Evolutionary conservation across 805 yeast species (phyloP), one percentile per base, ranked within the genome.

Genomic region (Wickerhamiella galacta): DNA sequence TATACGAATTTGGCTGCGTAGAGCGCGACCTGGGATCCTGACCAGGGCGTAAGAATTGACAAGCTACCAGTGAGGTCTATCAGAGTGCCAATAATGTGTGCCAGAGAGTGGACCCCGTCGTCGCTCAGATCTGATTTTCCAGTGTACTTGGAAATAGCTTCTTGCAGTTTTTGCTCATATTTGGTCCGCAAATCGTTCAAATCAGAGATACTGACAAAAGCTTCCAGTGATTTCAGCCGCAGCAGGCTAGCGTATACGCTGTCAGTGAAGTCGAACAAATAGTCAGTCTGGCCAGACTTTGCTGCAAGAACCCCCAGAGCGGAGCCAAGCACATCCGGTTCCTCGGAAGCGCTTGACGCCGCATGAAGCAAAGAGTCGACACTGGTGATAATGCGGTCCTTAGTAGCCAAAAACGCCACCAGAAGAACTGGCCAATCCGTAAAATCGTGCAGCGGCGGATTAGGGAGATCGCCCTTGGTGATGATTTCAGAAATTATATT

Each of bases 401-500:
- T 9, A 6, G 26, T 14, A 6, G 28, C 28, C 18, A 25, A 18
- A 16, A 25, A 25, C 7, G 16, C 16, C 8, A 18, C 6, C 9
- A 25, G 6, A 6, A 25, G 28, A 14, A 12, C 28, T 15, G 14
- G 12, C 28, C 28, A 25, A 4, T 25, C 28, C 7, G 28, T 15
- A 17, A 17, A 25, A 12, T 8, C 6, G 6, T 25, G 18, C 4
- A 4, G 6, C 7, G 7, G 14, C 6, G 33, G 31, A 1, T 26
- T 23, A 10, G 37, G 33, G 3, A 26, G 22, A 19, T 17, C 33
- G 3, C 27, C 16, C 6, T 14, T n/a, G 23, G 21, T 8, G 9
- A 34, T 17, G 5, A 34, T 15, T n/a, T 34, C 20, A 12, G 37
- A 33, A 16, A 30, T 14, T 12, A 34, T 25, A 24, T 34, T 31